These are phyloP conservation scores for Sporothrix sp. DNA, from an alignment of 2,329 filamentous ascomycete species.

Conservation along the genomic window DNA sequence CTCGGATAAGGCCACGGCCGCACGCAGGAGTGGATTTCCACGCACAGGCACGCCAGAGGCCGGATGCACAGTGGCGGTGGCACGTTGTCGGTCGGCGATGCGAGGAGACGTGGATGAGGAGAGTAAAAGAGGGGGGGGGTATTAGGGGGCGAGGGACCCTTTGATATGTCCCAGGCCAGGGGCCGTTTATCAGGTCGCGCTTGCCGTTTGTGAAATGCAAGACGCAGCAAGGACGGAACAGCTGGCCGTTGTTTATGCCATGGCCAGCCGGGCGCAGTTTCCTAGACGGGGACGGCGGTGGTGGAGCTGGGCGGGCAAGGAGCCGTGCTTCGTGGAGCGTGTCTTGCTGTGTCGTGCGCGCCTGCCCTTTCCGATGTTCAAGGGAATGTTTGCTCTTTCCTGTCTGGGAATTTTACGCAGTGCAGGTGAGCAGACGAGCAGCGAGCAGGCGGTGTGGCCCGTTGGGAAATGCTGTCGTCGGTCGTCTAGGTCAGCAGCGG, in stretches of 20 bases:
- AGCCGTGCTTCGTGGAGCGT: neutral
- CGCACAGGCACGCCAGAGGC: neutral
- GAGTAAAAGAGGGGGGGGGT: neutral
- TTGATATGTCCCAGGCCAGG: neutral
- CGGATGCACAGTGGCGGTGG: neutral
- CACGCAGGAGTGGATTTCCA: neutral
- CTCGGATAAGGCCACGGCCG: slow-evolving; percentile 2
- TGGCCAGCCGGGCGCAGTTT: neutral
- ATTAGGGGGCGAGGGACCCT: neutral
- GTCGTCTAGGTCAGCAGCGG: too few species aligned
- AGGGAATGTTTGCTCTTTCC: neutral
- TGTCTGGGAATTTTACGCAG: neutral
- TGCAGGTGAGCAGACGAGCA: neutral
- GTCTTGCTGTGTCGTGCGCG: too few species aligned
- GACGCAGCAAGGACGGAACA: neutral
- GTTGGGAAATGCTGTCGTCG: neutral
- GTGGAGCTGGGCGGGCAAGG: neutral
- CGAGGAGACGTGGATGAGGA: neutral
- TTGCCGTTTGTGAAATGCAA: neutral
- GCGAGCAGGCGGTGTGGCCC: too few species aligned
- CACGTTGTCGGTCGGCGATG: neutral
- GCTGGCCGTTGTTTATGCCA: neutral
- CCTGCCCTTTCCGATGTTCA: neutral
- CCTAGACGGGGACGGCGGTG: neutral
- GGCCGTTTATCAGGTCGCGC: neutral